Percentiles rank a stretch among this genome's conserved stretches.
These are phyloP conservation scores for Stachybotrys echinatus DNA, from an alignment of 2,329 filamentous ascomycete species.

Conservation along the genomic window DNA sequence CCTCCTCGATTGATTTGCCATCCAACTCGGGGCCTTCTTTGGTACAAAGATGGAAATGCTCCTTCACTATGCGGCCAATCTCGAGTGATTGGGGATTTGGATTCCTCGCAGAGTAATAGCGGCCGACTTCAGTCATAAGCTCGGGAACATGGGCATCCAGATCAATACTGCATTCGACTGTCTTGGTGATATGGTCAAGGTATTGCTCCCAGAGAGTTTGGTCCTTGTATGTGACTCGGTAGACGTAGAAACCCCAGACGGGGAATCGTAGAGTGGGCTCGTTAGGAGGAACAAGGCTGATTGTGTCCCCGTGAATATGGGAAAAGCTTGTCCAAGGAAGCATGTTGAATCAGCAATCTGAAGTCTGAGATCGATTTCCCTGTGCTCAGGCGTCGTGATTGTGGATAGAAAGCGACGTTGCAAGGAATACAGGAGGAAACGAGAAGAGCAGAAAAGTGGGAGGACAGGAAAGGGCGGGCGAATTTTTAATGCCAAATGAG, in stretches of 20 bases:
- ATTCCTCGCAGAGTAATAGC: neutral
- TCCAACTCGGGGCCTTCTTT: neutral
- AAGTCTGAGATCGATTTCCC: no score
- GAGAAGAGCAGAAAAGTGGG: no score
- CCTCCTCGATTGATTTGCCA: neutral
- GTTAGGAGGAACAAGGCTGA: neutral
- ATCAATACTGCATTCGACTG: neutral
- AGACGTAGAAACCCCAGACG: neutral
- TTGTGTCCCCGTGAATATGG: neutral
- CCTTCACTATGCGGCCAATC: neutral
- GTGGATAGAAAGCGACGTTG: no score
- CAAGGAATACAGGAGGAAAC: no score
- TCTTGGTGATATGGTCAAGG: neutral
- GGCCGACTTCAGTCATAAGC: neutral
- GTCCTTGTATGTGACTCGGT: neutral
- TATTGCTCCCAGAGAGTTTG: neutral
- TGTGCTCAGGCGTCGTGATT: no score
- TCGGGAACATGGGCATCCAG: neutral
- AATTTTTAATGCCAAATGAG: no score
- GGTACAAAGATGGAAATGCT: neutral
- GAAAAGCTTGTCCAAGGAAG: neutral
- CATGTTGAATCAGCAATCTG: no score
- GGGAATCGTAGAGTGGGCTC: no score
- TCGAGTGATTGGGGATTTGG: neutral
- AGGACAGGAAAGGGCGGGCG: no score